Evolutionary conservation across 257 asterid genomes (phyloP), one percentile per base, ranked within the genome.

Genomic region (Coffea eugenioides): DNA sequence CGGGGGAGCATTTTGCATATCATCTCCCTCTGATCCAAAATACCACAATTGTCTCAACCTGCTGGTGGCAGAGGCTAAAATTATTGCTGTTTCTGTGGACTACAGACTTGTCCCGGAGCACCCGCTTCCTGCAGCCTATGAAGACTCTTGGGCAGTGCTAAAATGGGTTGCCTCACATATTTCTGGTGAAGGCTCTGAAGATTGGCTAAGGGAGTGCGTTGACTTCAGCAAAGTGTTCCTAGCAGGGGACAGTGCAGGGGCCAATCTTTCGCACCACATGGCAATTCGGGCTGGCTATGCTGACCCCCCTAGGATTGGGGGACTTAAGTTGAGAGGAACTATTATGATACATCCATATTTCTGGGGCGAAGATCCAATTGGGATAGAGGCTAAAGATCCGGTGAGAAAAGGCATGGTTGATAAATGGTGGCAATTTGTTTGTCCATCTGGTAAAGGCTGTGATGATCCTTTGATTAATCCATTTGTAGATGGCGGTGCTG

Each of bases 191-290:
- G 82, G 83, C 8, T 16, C 31, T 0, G 90, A 89, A 3, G 67
- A 20, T 5, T 90, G 93, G 97, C 45, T 94, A 13, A 82, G 21
- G n/a, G 85, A 88, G 2, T 18, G 1, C 52, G 97, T 77, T 0
- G 93, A 94, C 65, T 90, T 90, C 11, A 78, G 56, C n/a, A 73
- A 25, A 41, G 91, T 94, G 23, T 91, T 86, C 85, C 39, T 92
- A 10, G 90, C 95, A 14, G 98, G 98, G 13, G 97, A 94, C 36
- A 94, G 98, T 73, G 96, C 97, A 8, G 98, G 98, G 8, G 98
- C 96, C 6, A 94, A 92, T 52, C 89, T 94, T 5, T 82, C 96
- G 0, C 97, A 92, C 83, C 93, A 92, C 48, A 34, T 90, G 80
- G 83, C 93, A 1, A 88, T 88, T 52, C 82, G 77, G 71, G 85